Evolutionary conservation across 352 stramenopile genomes (phyloP), one percentile per base, ranked within the genome.

Genomic region (Globisporangium apiculatum): DNA sequence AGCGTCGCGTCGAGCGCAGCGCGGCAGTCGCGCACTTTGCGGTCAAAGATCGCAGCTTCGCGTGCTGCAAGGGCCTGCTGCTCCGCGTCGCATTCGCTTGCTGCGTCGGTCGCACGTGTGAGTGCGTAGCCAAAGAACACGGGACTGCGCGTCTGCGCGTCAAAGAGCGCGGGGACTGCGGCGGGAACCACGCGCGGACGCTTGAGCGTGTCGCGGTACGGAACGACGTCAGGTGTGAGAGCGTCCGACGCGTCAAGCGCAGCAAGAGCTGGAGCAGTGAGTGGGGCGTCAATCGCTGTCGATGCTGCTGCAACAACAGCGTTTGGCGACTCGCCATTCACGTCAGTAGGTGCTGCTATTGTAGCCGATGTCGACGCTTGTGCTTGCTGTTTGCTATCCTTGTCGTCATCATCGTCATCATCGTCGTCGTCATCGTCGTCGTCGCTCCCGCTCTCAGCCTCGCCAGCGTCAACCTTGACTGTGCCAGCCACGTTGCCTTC

Each of bases 111-210:
- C 4, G 70, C 60, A 15, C 76, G 84, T 42, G 79, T 64, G 3
- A 67, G 62, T 0, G 73, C 71, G 53, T 89, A 91, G 1, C 83
- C 80, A 56, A 94, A 94, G 61, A 89, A 91, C 5, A 88, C 65
- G 0, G 81, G 81, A 52, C 66, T 89, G 31, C 79, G 65, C 7
- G 60, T 66, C 2, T 66, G 53, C 9, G 74, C 48, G 48, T 94
- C 68, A 45, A 87, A 89, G 5, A 60, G 48, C 0, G 69, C 40
- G 6, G 79, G 75, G 12, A 87, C 50, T 0, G 41, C 40, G 1
- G 75, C 75, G 49, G 86, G 81, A 48, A 87, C 69, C 45, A 87
- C 59, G 31, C 76, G 71, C 12, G 76, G 68, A 17, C 65, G 62
- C 61, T 84, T 84, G 11, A 87, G 14, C 0, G 54, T 62, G 38